Conservation (phyloP, 768 basidiomycete species). For the Trametes punicea region DNA sequence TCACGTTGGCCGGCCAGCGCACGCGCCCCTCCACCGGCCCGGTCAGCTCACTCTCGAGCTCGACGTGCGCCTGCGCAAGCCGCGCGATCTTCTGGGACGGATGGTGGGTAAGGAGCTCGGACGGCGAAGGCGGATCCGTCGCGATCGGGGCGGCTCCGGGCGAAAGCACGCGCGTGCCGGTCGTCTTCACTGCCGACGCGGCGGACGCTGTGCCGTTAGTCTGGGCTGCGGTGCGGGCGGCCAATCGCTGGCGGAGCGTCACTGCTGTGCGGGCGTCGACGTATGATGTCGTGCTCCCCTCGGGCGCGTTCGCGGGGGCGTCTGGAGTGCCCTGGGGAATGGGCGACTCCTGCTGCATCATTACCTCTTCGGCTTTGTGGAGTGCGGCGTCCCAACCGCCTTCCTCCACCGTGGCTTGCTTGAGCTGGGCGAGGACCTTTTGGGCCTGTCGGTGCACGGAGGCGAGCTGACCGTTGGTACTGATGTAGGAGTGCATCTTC, state of each 20-base stretch:
- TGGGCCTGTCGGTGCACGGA: conserved; percentile 46
- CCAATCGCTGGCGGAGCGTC: conserved; percentile 57
- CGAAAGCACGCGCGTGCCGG: conserved; percentile 23
- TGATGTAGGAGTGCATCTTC: conserved; percentile 95
- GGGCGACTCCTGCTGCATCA: conserved; percentile 18
- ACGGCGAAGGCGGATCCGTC: conserved; percentile 21
- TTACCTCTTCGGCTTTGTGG: conserved; percentile 40
- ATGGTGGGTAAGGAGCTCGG: conserved; percentile 58
- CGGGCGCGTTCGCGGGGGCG: conserved; percentile 28
- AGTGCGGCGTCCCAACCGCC: conserved; percentile 72
- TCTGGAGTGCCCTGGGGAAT: conserved; percentile 39
- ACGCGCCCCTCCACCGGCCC: conserved; percentile 65
- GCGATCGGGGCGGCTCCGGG: conserved; percentile 14
- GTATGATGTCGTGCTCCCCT: conserved; percentile 48
- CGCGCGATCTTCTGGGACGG: conserved; percentile 60
- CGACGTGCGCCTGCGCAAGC: conserved; percentile 72
- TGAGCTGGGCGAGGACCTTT: conserved; percentile 41
- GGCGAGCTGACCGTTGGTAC: conserved; percentile 82
- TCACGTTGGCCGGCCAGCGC: conserved; percentile 84
- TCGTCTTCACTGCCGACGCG: conserved; percentile 11
- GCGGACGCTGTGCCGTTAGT: neutral
- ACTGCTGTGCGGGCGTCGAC: conserved; percentile 50
- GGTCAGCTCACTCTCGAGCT: conserved; percentile 72
- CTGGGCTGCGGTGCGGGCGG: neutral
- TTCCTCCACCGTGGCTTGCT: conserved; percentile 42